Conservation (phyloP, 1,139 yeast genomes). For the Blastobotrys illinoisensis region DNA sequence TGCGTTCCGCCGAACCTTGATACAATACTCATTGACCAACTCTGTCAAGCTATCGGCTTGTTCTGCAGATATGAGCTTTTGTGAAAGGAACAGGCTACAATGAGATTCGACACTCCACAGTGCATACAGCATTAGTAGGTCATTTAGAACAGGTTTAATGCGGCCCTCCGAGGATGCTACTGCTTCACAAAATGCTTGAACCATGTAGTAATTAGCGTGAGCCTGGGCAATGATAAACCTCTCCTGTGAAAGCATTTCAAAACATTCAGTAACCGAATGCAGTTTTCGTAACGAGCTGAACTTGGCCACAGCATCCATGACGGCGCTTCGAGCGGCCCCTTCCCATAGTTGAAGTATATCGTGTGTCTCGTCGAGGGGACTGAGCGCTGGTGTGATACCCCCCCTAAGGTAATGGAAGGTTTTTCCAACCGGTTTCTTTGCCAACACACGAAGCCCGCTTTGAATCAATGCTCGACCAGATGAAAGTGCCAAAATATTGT, state of each 20-base stretch:
- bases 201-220: constrained; percentile 36
- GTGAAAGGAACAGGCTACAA: constrained; percentile 59
- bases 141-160: constrained; percentile 37
- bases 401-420: constrained; percentile 28
- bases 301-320: constrained; percentile 31
- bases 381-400: constrained; percentile 16
- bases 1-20: constrained; percentile 53
- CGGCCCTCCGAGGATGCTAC: constrained; percentile 26
- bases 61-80: not conserved
- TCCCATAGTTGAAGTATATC: constrained; percentile 37
- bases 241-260: constrained; percentile 39
- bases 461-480: constrained; percentile 51
- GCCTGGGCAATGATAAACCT: constrained; percentile 40
- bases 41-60: constrained; percentile 1
- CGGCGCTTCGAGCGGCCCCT: constrained; percentile 32
- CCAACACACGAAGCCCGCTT: constrained; percentile 27
- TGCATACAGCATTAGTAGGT: constrained; percentile 56
- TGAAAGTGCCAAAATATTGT: constrained; percentile 75
- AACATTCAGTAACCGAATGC: constrained; percentile 28
- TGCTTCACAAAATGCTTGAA: constrained; percentile 34
- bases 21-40: constrained; percentile 33
- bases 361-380: constrained; percentile 26
- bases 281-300: constrained; percentile 11
- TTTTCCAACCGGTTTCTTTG: constrained; percentile 28
- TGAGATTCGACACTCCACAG: constrained; percentile 67